Conservation (phyloP, 805 yeast species). For the Cyberlindnera sargentensis region DNA sequence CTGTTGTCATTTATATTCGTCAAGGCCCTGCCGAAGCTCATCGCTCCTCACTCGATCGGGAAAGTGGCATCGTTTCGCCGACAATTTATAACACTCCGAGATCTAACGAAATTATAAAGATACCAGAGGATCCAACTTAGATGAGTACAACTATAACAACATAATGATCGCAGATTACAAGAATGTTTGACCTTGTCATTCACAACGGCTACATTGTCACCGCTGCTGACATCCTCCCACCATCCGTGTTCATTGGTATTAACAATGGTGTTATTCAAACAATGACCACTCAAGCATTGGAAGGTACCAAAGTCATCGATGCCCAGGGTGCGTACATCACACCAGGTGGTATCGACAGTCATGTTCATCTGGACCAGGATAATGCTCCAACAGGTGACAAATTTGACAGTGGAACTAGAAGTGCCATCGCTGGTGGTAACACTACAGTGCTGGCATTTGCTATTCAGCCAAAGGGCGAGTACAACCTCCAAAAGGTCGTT, state of each 20-base stretch:
- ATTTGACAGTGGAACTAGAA: slow-evolving; percentile 36
- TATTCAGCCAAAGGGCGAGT: slow-evolving; percentile 30
- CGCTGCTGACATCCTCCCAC: slow-evolving; percentile 26
- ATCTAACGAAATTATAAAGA: too few relatives aligned
- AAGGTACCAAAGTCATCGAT: slow-evolving; percentile 30
- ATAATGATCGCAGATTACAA: background rate
- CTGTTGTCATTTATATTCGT: background rate
- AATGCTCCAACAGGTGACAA: slow-evolving; percentile 36
- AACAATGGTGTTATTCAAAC: slow-evolving; percentile 31
- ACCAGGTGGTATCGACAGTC: slow-evolving; percentile 47
- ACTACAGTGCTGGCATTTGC: slow-evolving; percentile 44
- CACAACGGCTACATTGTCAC: slow-evolving; percentile 27
- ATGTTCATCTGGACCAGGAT: slow-evolving; percentile 41
- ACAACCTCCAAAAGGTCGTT: slow-evolving; percentile 25
- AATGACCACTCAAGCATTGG: slow-evolving; percentile 26
- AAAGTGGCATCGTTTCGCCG: background rate
- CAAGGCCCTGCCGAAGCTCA: too few relatives aligned
- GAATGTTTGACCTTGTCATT: slow-evolving; percentile 19
- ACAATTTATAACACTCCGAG: too few relatives aligned
- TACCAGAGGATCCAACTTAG: too few relatives aligned
- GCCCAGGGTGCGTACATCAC: slow-evolving; percentile 42
- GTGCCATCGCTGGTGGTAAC: slow-evolving; percentile 45
- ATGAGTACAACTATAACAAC: too few relatives aligned
- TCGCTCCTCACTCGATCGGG: background rate
- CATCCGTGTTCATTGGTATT: slow-evolving; percentile 35